Evolutionary conservation across 768 basidiomycete genomes (phyloP).

Genomic region (Mycena rebaudengoi): DNA sequence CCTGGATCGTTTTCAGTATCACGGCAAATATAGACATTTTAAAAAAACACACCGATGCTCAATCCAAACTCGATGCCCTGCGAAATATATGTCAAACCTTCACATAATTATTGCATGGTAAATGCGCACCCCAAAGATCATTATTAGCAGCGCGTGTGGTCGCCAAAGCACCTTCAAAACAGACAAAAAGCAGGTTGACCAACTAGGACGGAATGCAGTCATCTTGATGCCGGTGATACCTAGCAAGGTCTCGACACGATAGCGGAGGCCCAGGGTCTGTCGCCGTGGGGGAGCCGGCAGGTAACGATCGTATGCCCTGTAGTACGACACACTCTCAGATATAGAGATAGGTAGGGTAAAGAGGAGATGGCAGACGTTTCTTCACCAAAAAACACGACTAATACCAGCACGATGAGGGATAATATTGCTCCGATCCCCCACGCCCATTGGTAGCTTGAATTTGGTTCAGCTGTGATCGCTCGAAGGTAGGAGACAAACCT

Average conservation of each 20-base stretch:
- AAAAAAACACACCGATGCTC: slow-evolving; percentile 44
- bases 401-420: slow-evolving; percentile 48
- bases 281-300: slow-evolving; percentile 50
- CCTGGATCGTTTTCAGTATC: slow-evolving; percentile 38
- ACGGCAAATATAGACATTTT: neutral
- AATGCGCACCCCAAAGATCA: slow-evolving; percentile 44
- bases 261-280: slow-evolving; percentile 47
- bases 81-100: neutral
- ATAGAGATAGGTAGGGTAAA: slow-evolving; percentile 49
- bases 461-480: neutral
- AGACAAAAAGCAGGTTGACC: slow-evolving; percentile 33
- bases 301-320: slow-evolving; percentile 61
- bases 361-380: slow-evolving; percentile 54
- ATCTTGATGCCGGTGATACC: slow-evolving; percentile 62
- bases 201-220: slow-evolving; percentile 51
- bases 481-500: slow-evolving; percentile 18
- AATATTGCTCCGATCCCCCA: slow-evolving; percentile 60
- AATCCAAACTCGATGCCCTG: slow-evolving; percentile 55
- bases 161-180: slow-evolving; percentile 52
- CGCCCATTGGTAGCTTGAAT: slow-evolving; percentile 49
- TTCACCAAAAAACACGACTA: slow-evolving; percentile 53
- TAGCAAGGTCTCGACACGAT: slow-evolving; percentile 59
- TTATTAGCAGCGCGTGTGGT: slow-evolving; percentile 49
- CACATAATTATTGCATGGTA: neutral
- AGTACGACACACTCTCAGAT: slow-evolving; percentile 50